Evolutionary conservation across 257 asterid species (phyloP), one percentile per base, ranked within the genome.

Genomic region (Plectranthus barbatus): DNA sequence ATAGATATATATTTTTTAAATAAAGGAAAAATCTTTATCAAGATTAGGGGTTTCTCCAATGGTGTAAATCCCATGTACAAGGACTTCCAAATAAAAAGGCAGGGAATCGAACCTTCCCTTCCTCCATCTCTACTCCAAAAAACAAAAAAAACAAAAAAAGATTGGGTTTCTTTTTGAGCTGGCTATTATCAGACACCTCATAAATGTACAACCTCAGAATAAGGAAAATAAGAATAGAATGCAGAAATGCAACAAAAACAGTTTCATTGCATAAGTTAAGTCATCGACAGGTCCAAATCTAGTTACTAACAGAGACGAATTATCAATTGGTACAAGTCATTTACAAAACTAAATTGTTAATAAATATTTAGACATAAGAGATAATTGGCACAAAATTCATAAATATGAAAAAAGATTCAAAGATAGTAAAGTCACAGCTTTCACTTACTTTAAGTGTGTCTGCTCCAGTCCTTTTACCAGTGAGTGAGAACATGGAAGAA

Each of bases 381-480:
- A n/a, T 46, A n/a, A 46, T 49, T 66, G 33, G 26, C 24, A 57
- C 65, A 67, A 62, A n/a, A 56, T 46, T 29, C 74, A 46, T 40
- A 55, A 15, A 45, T 29, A 4, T 20, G 39, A 57, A 24, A 62
- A 40, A 13, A 56, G 20, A 64, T 47, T 12, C 55, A 18, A 46
- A 51, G 49, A 31, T 45, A 33, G 55, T 33, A 39, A 23, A 34
- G 29, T 23, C 31, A 26, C 60, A 15, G 33, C 62, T 14, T 34
- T 47, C 64, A 44, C 49, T 66, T 26, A 23, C 47, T 13, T 41
- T 33, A 15, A 1, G 29, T 0, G n/a, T n/a, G 33, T 57, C 40
- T 42, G 26, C 56, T 23, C 49, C 39, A 34, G 40, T 0, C 12
- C 47, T 49, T 44, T 41, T 34, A 41, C 40, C 14, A 5, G 24